Evolutionary conservation across 2,329 filamentous ascomycete species (phyloP).

Genomic region (Neonectria sp.): DNA sequence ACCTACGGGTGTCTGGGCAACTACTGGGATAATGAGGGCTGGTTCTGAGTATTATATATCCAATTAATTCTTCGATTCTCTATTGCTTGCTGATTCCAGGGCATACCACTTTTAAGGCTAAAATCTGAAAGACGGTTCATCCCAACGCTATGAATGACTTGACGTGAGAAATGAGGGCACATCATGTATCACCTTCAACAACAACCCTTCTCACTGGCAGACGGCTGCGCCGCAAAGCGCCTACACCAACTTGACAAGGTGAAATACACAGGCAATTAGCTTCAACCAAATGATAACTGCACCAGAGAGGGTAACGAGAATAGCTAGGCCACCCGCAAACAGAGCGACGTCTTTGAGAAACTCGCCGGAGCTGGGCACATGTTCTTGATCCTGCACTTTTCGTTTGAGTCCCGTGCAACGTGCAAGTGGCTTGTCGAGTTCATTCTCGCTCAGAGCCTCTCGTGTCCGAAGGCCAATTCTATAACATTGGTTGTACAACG

Average conservation of each 20-base stretch:
- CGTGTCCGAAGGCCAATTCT: neutral
- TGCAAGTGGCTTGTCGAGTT: neutral
- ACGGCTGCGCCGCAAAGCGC: neutral
- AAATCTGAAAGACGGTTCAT: neutral
- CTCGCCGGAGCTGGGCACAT: neutral
- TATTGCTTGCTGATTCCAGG: neutral
- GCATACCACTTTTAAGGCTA: neutral
- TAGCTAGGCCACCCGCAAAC: neutral
- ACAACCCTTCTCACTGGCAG: too few relatives aligned
- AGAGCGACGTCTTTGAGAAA: neutral
- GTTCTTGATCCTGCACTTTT: neutral
- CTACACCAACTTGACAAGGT: neutral
- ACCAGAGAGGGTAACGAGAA: neutral
- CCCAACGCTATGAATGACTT: neutral
- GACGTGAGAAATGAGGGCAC: neutral
- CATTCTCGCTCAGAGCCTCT: neutral
- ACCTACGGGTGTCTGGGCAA: constrained; percentile 20
- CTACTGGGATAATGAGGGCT: constrained; percentile 23
- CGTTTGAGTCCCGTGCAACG: neutral
- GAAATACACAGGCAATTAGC: neutral
- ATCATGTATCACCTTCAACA: neutral
- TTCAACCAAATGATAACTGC: neutral
- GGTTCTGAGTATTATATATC: constrained; percentile 2
- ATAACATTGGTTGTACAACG: too few relatives aligned
- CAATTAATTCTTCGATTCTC: constrained; percentile 7